Evolutionary conservation across 108 stramenopile genomes (phyloP).

Genomic region (Cyclostephanos tholiformis): DNA sequence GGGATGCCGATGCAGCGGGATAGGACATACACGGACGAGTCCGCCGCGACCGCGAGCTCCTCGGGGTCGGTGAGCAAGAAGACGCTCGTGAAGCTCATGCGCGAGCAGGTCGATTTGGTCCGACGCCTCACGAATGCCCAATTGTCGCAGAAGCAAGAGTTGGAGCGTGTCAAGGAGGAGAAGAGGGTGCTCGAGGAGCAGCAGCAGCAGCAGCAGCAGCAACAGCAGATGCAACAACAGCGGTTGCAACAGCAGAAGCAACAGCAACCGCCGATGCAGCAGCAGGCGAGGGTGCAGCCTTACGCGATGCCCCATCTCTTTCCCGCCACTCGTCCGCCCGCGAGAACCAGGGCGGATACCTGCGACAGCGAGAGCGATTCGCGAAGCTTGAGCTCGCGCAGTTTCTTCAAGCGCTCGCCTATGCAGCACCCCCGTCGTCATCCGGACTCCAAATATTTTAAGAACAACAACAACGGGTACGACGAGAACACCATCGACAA

Average conservation of each 20-base stretch:
- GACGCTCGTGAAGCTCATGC: slow-evolving; percentile 37
- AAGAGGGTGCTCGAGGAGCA: slow-evolving; percentile 30
- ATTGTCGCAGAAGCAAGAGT: slow-evolving; percentile 42
- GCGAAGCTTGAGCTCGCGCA: slow-evolving; percentile 1
- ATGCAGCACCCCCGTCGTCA: slow-evolving; percentile 12
- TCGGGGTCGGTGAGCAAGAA: slow-evolving; percentile 20
- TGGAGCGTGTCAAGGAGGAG: slow-evolving; percentile 43
- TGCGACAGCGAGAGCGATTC: neutral
- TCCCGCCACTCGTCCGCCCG: neutral
- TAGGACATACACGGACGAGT: slow-evolving; percentile 6
- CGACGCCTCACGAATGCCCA: slow-evolving; percentile 46
- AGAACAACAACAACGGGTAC: slow-evolving; percentile 11
- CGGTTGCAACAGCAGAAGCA: neutral
- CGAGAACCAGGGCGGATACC: neutral
- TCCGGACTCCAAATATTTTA: slow-evolving; percentile 13
- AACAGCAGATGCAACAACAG: slow-evolving; percentile 3
- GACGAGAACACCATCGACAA: slow-evolving; percentile 24
- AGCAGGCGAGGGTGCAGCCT: neutral
- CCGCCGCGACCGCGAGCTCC: neutral
- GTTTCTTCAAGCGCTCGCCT: neutral
- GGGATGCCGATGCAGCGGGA: neutral
- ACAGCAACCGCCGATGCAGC: neutral
- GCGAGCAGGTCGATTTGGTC: slow-evolving; percentile 46
- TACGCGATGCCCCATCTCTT: neutral
- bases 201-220: slow-evolving; percentile 11